Conservation (phyloP, 208 protist species). For the Angomonas deanei region DNA sequence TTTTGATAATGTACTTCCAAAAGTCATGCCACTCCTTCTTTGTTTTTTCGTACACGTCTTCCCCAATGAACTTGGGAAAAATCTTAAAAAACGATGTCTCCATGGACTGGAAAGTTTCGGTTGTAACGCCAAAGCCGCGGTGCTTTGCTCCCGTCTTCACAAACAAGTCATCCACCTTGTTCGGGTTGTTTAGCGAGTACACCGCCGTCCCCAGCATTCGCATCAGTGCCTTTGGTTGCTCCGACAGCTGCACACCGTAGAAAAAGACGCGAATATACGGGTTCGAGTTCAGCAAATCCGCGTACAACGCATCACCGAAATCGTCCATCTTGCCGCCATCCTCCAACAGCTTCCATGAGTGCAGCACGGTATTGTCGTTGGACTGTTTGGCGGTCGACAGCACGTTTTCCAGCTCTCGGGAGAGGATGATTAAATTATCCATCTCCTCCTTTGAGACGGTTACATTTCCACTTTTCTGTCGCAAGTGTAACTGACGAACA, state of each 20-base stretch:
- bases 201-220: constrained; percentile 66
- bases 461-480: constrained; percentile 31
- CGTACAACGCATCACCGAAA: constrained; percentile 58
- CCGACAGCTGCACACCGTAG: constrained; percentile 50
- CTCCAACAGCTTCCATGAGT: constrained; percentile 62
- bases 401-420: constrained; percentile 56
- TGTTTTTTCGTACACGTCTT: constrained; percentile 38
- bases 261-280: constrained; percentile 46
- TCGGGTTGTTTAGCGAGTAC: constrained; percentile 57
- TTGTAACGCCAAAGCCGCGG: constrained; percentile 57
- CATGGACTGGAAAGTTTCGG: constrained; percentile 44
- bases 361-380: constrained; percentile 40
- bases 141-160: constrained; percentile 56
- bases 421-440: constrained; percentile 51
- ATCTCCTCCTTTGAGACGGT: constrained; percentile 46
- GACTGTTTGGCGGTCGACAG: constrained; percentile 42
- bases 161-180: constrained; percentile 54
- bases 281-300: constrained; percentile 45
- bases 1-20: constrained; percentile 45
- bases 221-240: constrained; percentile 50
- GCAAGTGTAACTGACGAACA: constrained; percentile 30
- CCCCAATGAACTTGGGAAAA: constrained; percentile 65
- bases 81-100: constrained; percentile 60
- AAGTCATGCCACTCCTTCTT: constrained; percentile 65
- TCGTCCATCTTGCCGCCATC: constrained; percentile 39